Percentiles rank a stretch among this genome's conserved stretches.
These are phyloP conservation scores for Eucalyptus erythrocorys DNA, from an alignment of 345 rosid genomes.

Conservation along the genomic window DNA sequence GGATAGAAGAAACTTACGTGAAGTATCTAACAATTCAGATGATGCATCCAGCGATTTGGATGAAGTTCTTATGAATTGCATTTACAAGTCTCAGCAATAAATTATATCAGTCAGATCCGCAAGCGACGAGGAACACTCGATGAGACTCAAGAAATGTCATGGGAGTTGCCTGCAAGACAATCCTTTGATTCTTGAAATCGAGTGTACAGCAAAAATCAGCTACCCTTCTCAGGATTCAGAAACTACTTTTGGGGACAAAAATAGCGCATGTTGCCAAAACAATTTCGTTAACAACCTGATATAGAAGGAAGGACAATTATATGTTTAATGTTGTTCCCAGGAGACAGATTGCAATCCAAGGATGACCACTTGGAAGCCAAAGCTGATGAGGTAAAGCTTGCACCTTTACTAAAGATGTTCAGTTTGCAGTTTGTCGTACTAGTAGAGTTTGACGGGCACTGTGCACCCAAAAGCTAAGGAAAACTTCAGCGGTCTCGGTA, in stretches of 20 bases:
- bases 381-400: neutral
- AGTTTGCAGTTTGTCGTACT: neutral
- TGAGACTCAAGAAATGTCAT: neutral
- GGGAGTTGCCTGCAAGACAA: neutral
- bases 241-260: neutral
- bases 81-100: neutral
- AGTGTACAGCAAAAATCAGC: neutral
- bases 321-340: neutral
- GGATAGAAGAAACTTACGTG: neutral
- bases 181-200: neutral
- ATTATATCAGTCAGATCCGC: neutral
- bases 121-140: neutral
- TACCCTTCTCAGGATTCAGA: neutral
- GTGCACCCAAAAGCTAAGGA: neutral
- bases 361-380: neutral
- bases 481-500: neutral
- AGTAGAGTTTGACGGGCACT: neutral
- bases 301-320: neutral
- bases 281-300: neutral
- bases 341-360: neutral
- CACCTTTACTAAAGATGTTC: neutral
- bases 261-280: neutral
- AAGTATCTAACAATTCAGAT: neutral
- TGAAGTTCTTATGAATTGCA: neutral
- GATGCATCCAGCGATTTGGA: neutral